Evolutionary conservation across 495 filamentous ascomycete genomes (phyloP).

Genomic region (Penicillium crystallinum): DNA sequence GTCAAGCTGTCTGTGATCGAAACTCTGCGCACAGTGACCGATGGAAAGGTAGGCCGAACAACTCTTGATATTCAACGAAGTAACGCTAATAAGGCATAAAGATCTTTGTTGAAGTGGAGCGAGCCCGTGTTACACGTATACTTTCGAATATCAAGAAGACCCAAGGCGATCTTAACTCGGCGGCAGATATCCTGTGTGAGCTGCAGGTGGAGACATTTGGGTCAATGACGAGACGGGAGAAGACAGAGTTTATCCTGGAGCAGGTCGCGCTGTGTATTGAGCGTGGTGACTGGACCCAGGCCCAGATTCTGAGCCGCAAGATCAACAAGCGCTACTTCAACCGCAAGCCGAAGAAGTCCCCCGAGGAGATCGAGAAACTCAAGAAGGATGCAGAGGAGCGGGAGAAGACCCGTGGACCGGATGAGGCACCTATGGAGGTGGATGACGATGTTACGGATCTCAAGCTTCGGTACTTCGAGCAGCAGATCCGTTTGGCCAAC

Average conservation of each 20-base stretch:
- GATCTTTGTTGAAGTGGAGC: conserved; percentile 99
- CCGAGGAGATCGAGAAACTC: conserved; percentile 83
- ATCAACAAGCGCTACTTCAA: conserved; percentile 90
- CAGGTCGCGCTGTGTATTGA: conserved; percentile 95
- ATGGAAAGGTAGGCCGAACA: conserved; percentile 69
- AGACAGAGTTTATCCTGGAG: conserved; percentile 96
- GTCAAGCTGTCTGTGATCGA: conserved; percentile 91
- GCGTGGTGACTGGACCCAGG: conserved; percentile 92
- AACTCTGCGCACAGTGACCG: conserved; percentile 90
- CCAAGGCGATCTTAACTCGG: conserved; percentile 84
- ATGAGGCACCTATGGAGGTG: conserved; percentile 69
- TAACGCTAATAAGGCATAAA: conserved; percentile 23
- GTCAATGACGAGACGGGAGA: conserved; percentile 93
- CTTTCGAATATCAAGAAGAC: conserved; percentile 94
- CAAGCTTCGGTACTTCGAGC: conserved; percentile 93
- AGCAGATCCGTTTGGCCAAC: conserved; percentile 90
- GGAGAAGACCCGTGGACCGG: conserved; percentile 62
- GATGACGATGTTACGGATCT: conserved; percentile 93
- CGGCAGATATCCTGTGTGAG: conserved; percentile 90
- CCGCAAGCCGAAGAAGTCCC: conserved; percentile 81
- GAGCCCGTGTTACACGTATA: conserved; percentile 89
- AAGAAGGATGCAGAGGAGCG: conserved; percentile 77
- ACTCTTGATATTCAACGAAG: background rate
- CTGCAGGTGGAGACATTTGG: conserved; percentile 98
- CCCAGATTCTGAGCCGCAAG: conserved; percentile 89